Evolutionary conservation across 2,329 filamentous ascomycete species (phyloP).

Genomic region (Incumbomyces lentus): DNA sequence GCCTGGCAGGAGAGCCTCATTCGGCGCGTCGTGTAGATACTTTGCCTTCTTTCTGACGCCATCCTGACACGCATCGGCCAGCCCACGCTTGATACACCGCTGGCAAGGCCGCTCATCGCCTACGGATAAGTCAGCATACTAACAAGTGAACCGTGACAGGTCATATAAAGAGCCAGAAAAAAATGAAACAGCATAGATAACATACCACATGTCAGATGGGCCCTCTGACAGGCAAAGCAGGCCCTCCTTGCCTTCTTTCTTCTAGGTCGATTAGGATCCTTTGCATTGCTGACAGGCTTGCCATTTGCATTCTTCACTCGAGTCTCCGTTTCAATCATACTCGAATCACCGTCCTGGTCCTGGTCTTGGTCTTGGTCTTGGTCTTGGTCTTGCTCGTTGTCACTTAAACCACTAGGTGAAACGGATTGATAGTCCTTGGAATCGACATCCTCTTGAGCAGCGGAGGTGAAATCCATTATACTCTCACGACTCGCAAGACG

Average conservation of each 20-base stretch:
- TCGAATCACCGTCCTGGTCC: constrained; percentile 21
- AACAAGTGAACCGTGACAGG: constrained; percentile 20
- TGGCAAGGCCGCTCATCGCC: constrained; percentile 92
- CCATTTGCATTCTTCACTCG: constrained; percentile 3
- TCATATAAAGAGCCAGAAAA: constrained; percentile 9
- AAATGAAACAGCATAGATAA: constrained; percentile 23
- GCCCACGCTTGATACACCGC: constrained; percentile 83
- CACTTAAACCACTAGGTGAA: constrained; percentile 27
- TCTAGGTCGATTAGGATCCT: constrained; percentile 79
- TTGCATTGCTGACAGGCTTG: constrained; percentile 45
- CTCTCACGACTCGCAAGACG: not conserved
- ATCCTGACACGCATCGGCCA: constrained; percentile 87
- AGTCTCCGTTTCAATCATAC: constrained; percentile 3
- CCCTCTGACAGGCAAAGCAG: constrained; percentile 92
- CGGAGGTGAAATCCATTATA: constrained; percentile 7
- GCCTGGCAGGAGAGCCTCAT: constrained; percentile 80
- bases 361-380: no score
- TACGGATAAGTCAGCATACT: constrained; percentile 32
- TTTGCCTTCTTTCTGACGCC: constrained; percentile 98
- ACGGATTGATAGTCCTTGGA: constrained; percentile 19
- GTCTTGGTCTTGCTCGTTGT: constrained; percentile 28
- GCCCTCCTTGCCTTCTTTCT: constrained; percentile 93
- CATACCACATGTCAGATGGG: constrained; percentile 97
- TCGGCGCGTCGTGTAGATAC: constrained; percentile 91
- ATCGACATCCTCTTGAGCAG: constrained; percentile 12